phyloP scores from a whole-genome alignment of 2,329 filamentous ascomycete genomes.

The Ascochyta rabiei region DNA sequence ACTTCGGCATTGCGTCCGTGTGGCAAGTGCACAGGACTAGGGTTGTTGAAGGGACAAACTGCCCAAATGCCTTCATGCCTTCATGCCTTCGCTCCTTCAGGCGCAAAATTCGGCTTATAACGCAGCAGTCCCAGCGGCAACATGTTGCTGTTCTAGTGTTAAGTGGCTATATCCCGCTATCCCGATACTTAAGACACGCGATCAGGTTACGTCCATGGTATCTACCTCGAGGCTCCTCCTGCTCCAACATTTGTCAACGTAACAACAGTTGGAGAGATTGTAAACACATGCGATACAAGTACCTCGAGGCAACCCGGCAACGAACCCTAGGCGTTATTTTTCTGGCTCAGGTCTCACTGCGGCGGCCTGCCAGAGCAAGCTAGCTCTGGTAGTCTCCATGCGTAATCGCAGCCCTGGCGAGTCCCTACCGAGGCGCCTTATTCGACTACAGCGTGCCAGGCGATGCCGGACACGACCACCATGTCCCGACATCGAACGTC shows the following conservation, averaged over 20 bases:
- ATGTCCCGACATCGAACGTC: constrained; percentile 51
- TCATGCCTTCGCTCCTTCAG: constrained; percentile 47
- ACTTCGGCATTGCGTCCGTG: constrained; percentile 51
- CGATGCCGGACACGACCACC: constrained; percentile 51
- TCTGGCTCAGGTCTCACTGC: constrained; percentile 52
- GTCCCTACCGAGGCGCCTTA: constrained; percentile 53
- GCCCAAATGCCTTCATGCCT: constrained; percentile 49
- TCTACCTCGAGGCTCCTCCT: constrained; percentile 41
- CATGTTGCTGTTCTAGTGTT: constrained; percentile 18
- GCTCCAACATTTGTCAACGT: constrained; percentile 52
- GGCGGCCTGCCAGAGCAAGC: constrained; percentile 56
- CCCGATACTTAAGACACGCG: constrained; percentile 48
- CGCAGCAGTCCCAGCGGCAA: constrained; percentile 44
- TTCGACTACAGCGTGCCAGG: constrained; percentile 55
- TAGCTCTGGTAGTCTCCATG: constrained; percentile 59
- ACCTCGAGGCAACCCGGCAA: constrained; percentile 40
- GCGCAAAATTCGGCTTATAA: constrained; percentile 49
- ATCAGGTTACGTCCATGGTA: constrained; percentile 40
- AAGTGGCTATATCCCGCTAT: constrained; percentile 46
- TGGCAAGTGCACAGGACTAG: constrained; percentile 51
- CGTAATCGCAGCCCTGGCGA: constrained; percentile 58
- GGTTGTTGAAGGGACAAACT: constrained; percentile 45
- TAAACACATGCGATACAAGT: constrained; percentile 51
- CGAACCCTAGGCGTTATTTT: constrained; percentile 47
- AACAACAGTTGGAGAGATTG: constrained; percentile 47